Percentiles rank a stretch among this genome's conserved stretches.
Conservation (phyloP, 495 filamentous ascomycete genomes). For the Talaromyces liani region DNA sequence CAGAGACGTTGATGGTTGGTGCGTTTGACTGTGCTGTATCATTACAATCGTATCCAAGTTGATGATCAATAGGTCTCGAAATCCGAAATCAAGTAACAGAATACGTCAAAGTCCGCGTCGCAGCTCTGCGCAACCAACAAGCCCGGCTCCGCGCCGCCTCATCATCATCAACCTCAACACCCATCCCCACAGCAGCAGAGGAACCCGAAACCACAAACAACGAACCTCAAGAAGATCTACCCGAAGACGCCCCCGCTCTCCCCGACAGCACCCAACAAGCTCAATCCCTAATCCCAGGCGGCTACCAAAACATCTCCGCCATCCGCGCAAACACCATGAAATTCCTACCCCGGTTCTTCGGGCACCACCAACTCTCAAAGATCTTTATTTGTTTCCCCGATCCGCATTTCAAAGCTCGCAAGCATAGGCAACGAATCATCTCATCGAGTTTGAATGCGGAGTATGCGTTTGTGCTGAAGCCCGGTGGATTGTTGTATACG, state of each 20-base stretch:
- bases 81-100: slow-evolving; percentile 84
- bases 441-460: slow-evolving; percentile 81
- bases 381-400: slow-evolving; percentile 98
- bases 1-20: slow-evolving; percentile 77
- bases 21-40: background rate
- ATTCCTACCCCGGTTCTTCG: slow-evolving; percentile 94
- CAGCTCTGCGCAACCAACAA: slow-evolving; percentile 66
- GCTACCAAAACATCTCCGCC: slow-evolving; percentile 80
- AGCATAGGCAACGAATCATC: slow-evolving; percentile 94
- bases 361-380: slow-evolving; percentile 63
- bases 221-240: slow-evolving; percentile 12
- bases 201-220: slow-evolving; percentile 21
- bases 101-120: slow-evolving; percentile 79
- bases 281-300: slow-evolving; percentile 23
- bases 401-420: slow-evolving; percentile 94
- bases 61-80: slow-evolving; percentile 57
- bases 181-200: background rate
- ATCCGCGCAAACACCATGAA: slow-evolving; percentile 96
- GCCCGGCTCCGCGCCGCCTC: slow-evolving; percentile 19
- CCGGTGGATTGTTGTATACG: slow-evolving; percentile 83
- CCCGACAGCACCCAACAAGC: slow-evolving; percentile 10
- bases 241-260: slow-evolving; percentile 3
- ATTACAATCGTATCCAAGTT: background rate
- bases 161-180: slow-evolving; percentile 9
- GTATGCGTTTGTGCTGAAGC: slow-evolving; percentile 81